Percentiles rank a stretch among this genome's conserved stretches.
phyloP scores from a whole-genome alignment of 1,139 yeast genomes.

The Pichia sp. region DNA sequence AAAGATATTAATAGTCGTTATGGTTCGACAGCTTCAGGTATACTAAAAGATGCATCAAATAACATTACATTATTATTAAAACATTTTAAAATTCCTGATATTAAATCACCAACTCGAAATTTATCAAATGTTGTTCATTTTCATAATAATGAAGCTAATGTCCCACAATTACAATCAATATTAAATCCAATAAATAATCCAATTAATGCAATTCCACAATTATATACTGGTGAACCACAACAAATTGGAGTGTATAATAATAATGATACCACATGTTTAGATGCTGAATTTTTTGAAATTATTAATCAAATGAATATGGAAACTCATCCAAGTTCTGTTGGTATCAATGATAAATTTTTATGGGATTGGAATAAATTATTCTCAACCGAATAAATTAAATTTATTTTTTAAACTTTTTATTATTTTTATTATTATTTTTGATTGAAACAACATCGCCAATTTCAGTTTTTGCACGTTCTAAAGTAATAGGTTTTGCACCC shows the following conservation, averaged over 20 bases:
- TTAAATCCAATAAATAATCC: background rate
- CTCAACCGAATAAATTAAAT: background rate
- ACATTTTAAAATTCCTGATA: conserved; percentile 11
- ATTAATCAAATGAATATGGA: conserved; percentile 11
- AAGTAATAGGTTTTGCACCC: conserved; percentile 66
- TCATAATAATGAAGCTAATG: background rate
- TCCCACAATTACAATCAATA: background rate
- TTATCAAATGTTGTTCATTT: too few species aligned
- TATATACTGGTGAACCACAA: background rate
- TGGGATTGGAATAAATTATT: conserved; percentile 14
- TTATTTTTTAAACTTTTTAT: conserved; percentile 1
- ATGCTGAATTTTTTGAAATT: conserved; percentile 10
- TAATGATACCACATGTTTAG: background rate
- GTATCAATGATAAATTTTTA: conserved; percentile 9
- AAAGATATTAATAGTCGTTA: conserved; percentile 10
- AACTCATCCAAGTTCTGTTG: conserved; percentile 2
- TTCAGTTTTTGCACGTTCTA: conserved; percentile 52
- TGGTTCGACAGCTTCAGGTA: conserved; percentile 10
- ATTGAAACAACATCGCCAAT: conserved; percentile 18
- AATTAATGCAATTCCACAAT: background rate
- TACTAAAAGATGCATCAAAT: conserved; percentile 17
- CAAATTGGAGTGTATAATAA: background rate
- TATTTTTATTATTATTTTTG: background rate
- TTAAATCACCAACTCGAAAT: background rate
- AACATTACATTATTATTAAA: conserved; percentile 14